These are phyloP conservation scores for Phytophthora europaea DNA, from an alignment of 352 stramenopile genomes.

Conservation along the genomic window DNA sequence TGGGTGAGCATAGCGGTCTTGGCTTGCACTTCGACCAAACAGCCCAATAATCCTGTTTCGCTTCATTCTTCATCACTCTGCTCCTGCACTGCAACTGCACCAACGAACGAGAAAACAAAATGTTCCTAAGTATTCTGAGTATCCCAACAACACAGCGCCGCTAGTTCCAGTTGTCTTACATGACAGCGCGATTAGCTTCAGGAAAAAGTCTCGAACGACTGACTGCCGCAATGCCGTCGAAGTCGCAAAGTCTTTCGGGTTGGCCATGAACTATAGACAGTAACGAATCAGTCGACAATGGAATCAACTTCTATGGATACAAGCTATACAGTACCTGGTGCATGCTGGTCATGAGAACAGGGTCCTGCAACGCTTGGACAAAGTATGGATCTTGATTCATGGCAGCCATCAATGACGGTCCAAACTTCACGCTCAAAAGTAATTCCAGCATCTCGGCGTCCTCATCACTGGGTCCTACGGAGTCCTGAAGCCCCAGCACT, in stretches of 20 bases:
- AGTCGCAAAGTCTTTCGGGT: constrained; percentile 52
- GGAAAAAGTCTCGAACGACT: constrained; percentile 65
- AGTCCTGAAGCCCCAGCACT: constrained; percentile 3
- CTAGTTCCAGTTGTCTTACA: constrained; percentile 37
- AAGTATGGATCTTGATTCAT: constrained; percentile 76
- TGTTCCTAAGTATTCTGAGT: background rate
- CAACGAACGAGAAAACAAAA: constrained; percentile 5
- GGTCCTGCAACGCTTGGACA: constrained; percentile 57
- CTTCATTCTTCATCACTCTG: constrained; percentile 36
- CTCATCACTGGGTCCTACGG: constrained; percentile 1
- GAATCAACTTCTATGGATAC: background rate
- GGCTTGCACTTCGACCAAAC: constrained; percentile 1
- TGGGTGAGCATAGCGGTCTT: background rate
- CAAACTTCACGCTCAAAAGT: constrained; percentile 61
- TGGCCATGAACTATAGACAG: constrained; percentile 60
- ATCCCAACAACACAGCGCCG: background rate
- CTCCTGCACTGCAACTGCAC: constrained; percentile 39
- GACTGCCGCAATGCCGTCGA: constrained; percentile 44
- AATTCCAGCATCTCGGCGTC: constrained; percentile 50
- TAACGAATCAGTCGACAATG: constrained; percentile 4
- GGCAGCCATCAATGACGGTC: constrained; percentile 56
- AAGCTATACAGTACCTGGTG: constrained; percentile 55
- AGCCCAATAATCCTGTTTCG: background rate
- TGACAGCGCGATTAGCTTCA: constrained; percentile 72
- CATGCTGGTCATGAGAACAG: constrained; percentile 62